Evolutionary conservation across 306 rosid species (phyloP).

Genomic region (Dicorynia guianensis): DNA sequence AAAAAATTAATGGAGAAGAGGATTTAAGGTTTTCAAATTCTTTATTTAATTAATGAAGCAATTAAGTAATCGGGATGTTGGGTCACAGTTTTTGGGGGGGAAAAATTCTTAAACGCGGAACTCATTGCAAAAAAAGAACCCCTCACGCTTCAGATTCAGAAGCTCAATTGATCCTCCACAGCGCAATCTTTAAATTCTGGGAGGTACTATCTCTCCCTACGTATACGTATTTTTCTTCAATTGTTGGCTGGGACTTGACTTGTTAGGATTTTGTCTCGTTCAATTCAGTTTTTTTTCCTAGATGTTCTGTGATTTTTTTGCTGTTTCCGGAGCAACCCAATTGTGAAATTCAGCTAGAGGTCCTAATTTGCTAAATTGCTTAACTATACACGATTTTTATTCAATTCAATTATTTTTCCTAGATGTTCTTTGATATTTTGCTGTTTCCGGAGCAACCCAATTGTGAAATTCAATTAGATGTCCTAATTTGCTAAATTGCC

Average conservation of each 20-base stretch:
- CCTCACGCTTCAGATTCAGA: conserved; percentile 24
- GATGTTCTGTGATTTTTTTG: background rate
- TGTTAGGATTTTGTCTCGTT: background rate
- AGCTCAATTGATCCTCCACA: background rate
- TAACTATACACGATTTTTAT: background rate
- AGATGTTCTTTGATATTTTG: background rate
- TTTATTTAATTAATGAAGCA: too few species aligned
- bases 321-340: background rate
- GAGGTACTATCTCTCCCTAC: conserved; percentile 48
- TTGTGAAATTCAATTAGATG: background rate
- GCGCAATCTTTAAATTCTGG: background rate
- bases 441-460: background rate
- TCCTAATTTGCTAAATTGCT: background rate
- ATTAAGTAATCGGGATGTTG: background rate
- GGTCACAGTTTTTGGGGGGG: conserved; percentile 45
- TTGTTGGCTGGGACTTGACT: background rate
- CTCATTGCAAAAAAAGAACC: background rate
- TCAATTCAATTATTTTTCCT: background rate
- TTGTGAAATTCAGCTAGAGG: background rate
- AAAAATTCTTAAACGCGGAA: conserved; percentile 25
- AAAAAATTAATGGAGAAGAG: background rate
- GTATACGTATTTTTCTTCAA: background rate
- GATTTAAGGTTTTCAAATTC: conserved; percentile 50
- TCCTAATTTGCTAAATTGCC: background rate
- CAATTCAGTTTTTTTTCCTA: background rate